Evolutionary conservation across 164 flowering plant genomes (phyloP), one percentile per base, ranked within the genome.

Genomic region (Sedum album): DNA sequence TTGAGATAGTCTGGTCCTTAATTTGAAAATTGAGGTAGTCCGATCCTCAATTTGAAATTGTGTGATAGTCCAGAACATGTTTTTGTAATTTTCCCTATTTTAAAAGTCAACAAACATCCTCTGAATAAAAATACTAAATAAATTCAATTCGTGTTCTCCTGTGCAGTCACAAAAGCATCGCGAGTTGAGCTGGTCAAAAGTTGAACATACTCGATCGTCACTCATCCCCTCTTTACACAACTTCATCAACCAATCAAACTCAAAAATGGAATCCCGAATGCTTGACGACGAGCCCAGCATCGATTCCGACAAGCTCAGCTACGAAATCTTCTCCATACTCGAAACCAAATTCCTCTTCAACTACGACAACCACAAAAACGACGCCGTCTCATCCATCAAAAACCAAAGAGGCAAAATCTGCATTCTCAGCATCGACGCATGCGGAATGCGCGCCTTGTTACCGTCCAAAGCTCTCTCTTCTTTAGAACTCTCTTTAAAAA

Each of bases 321-420:
- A 89, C 78, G 92, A 89, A 73, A 89, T 89, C 66, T 89, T 87
- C 80, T 87, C 92, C 4, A 87, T 87, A 36, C 80, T 89, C n/a
- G 96, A 89, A 69, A 84, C 85, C 82, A 86, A 84, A 73, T 89
- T 89, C 68, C 80, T 89, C n/a, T 89, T 89, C 69, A 90, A 90
- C 21, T 85, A 85, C 77, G 90, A 89, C 25, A 90, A 89, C 60
- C 87, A 82, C 70, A 85, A 85, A 18, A 33, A 66, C 63, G 70
- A 75, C 5, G 57, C 44, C 36, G 20, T 53, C 4, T 63, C 69
- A 26, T 49, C 83, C 4, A 75, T 83, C 66, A 90, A 87, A 80
- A 89, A 88, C 74, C 98, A 89, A 76, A 74, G 98, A 31, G 95
- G 97, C 10, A 89, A 90, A 75, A 81, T 91, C 64, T 91, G 98